Base-by-base conservation (phyloP, 495 filamentous ascomycete species). In the Tricharina praecox region DNA sequence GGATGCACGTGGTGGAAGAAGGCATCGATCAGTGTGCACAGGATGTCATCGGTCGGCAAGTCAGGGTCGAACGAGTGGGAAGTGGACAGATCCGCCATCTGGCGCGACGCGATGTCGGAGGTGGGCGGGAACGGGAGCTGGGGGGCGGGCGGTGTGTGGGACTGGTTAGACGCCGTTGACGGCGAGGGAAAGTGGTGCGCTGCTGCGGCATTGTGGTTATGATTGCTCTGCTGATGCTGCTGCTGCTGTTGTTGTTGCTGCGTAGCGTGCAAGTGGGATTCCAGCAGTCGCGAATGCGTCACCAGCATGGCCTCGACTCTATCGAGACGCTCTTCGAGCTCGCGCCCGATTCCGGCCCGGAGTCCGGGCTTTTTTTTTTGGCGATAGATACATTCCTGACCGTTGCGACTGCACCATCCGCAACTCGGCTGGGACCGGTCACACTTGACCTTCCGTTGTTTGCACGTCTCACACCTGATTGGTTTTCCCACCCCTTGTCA, bases 1-100 rank as follows among this genome's bases (percentile, higher is more conserved):
- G 82, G 81, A 59, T 92, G 87, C 59, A 93, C 75, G 51, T 90
- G 81, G 53, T 88, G 82, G 62, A 93, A 93, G 62, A 87, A 93
- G 2, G 92, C 67, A 56, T 92, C 82, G 4, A 82, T 79, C 20
- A 93, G 64, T 1, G 79, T 76, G 52, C 84, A 90, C 4, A 92
- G 63, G 16, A 93, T 61, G 62, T 88, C 82, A 50, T 92, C 87
- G 4, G 85, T 84, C 0, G 85, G 85, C 15, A 92, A 72, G 49
- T 85, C 81, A 40, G 81, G 70, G 52, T 87, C 82, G 3, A 76
- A 57, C 7, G 70, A 64, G 66, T 58, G 60, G 70, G 54, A 56
- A 25, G 55, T 58, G 32, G 54, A 58, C 20, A 58, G 49, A 40
- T 58, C 54, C 8, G 53, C 53, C 28, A 58, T 58, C 26, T 58